These are phyloP conservation scores for Quercus rubra DNA, from an alignment of 306 rosid genomes.

Conservation along the genomic window DNA sequence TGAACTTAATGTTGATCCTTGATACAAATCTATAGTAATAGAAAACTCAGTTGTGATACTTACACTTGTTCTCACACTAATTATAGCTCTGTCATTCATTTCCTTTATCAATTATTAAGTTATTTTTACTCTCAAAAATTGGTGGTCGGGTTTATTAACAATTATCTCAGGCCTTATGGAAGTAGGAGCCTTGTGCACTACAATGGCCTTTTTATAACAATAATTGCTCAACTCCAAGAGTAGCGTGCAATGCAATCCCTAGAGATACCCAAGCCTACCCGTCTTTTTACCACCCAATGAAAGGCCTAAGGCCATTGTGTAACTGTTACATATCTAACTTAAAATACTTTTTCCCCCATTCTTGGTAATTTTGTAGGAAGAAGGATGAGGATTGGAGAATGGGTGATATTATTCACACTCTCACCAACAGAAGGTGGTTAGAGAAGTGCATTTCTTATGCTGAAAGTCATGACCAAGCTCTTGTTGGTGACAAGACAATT, in stretches of 20 bases:
- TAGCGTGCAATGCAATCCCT: neutral
- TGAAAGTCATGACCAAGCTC: constrained; percentile 99
- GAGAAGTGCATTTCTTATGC: constrained; percentile 94
- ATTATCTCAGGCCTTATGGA: no score
- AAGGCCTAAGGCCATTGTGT: neutral
- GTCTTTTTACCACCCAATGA: neutral
- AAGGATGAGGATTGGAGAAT: constrained; percentile 77
- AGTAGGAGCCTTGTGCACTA: no score
- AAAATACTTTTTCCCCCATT: neutral
- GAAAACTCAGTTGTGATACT: no score
- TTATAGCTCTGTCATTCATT: no score
- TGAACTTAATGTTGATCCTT: no score
- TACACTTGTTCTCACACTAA: no score
- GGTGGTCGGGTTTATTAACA: no score
- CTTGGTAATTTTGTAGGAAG: constrained; percentile 45
- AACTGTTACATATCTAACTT: neutral
- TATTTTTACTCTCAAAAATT: no score
- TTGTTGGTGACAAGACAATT: constrained; percentile 97
- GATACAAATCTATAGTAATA: no score
- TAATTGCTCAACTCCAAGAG: neutral
- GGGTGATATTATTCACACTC: constrained; percentile 78
- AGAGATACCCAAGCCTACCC: neutral
- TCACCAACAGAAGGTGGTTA: constrained; percentile 91
- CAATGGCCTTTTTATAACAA: neutral
- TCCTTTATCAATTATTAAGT: no score